Conservation (phyloP, 2,329 filamentous ascomycete species). For the Botrytis cinerea region DNA sequence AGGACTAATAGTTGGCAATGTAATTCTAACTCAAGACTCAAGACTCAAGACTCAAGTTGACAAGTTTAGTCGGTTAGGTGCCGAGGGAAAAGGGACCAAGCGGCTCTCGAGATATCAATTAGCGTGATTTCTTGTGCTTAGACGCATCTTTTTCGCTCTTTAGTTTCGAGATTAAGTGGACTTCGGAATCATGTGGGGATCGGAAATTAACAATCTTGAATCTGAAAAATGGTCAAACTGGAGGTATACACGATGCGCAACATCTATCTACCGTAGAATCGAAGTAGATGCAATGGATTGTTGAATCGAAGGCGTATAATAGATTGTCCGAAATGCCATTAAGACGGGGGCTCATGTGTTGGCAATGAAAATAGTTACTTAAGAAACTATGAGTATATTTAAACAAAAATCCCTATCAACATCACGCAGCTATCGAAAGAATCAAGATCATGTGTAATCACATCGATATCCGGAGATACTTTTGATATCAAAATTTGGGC, state of each 20-base stretch:
- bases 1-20: not conserved
- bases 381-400: not conserved
- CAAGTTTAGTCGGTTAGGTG: not conserved
- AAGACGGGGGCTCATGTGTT: too few species aligned
- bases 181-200: not conserved
- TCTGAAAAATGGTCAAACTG: too few species aligned
- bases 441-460: not conserved
- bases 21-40: not conserved
- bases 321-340: not conserved
- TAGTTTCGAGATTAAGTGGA: not conserved
- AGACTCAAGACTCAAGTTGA: not conserved
- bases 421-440: not conserved
- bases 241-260: not conserved
- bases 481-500: not conserved
- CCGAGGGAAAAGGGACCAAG: not conserved
- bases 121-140: not conserved
- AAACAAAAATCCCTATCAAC: not conserved
- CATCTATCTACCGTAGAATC: not conserved
- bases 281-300: not conserved
- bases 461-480: not conserved
- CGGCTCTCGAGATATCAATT: not conserved
- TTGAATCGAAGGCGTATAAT: not conserved
- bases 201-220: not conserved
- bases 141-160: not conserved
- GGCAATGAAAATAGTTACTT: not conserved